Percentiles rank a stretch among this genome's conserved stretches.
phyloP scores from a whole-genome alignment of 495 filamentous ascomycete species.

The Annulohypoxylon maeteangense region DNA sequence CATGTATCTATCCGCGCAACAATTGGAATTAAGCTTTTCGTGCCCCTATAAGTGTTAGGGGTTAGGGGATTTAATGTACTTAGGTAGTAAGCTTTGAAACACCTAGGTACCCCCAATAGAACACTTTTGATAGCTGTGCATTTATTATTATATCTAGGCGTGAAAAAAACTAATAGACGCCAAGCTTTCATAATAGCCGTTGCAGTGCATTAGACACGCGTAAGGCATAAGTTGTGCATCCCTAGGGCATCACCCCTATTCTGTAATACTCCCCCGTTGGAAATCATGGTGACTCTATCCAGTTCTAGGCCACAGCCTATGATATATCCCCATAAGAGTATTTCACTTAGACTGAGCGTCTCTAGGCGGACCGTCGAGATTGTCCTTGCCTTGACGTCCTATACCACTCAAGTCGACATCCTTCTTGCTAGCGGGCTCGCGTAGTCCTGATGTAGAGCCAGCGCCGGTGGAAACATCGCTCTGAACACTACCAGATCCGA shows the following conservation, averaged over 20 bases:
- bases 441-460: conserved; percentile 62
- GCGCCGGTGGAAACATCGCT: conserved; percentile 65
- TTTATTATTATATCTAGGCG: no score
- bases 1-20: no score
- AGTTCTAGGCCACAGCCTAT: background rate
- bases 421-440: conserved; percentile 70
- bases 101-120: no score
- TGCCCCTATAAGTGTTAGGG: no score
- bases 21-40: no score
- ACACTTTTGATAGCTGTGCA: no score
- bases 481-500: conserved; percentile 68
- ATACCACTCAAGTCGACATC: conserved; percentile 60
- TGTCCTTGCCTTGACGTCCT: conserved; percentile 67
- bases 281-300: no score
- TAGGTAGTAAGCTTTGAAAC: no score
- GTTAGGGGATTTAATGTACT: no score
- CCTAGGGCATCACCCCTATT: background rate
- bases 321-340: background rate
- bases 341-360: conserved; percentile 60
- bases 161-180: no score
- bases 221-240: background rate
- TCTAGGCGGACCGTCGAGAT: conserved; percentile 59
- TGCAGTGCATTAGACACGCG: background rate
- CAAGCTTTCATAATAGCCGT: background rate
- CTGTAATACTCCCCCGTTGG: background rate